Evolutionary conservation across 2,329 filamentous ascomycete species (phyloP), one percentile per base, ranked within the genome.

Genomic region (Celoporthe dispersa): DNA sequence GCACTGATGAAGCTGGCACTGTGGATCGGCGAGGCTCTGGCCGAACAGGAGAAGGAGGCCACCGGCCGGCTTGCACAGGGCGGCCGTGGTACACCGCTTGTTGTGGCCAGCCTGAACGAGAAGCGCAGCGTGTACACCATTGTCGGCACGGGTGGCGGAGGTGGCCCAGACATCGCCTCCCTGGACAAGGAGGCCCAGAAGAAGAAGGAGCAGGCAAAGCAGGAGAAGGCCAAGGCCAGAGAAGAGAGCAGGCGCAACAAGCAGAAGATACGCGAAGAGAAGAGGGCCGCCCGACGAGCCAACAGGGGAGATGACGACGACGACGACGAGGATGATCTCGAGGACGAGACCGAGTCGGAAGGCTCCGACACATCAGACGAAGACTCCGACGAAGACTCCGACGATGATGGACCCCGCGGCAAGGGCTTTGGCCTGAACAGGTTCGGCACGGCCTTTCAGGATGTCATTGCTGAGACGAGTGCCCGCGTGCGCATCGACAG

Each of bases 401-500:
- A 86, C 9, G 86, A 88, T 8, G 84, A 86, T 8, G 81, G 82
- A 53, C 82, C 82, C 22, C 83, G 83, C 48, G 87, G 87, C 64
- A 88, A 88, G 72, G 90, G 91, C 0, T 92, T 92, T 67, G 92
- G 94, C 1, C 83, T 93, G 66, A 99, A 98, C 81, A 89, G 92
- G 64, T 99, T 99, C 77, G 96, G 96, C 9, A 94, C 91, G 76
- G 95, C 96, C 3, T 99, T 99, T 80, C 94, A 98, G 79, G 94
- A 97, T 77, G 96, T 98, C 0, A 92, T 97, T 2, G 88, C 91
- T 66, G 94, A 98, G 84, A 98, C 95, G 22, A 96, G 91, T 70
- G 93, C 95, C 0, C 84, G 94, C 22, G 94, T 98, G 28, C 86
- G 94, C 71, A 97, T 98, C 78, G 96, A 99, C 81, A 97, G 93